Base-by-base conservation (phyloP, 331 rosid species). In the Quercus tomentella region DNA sequence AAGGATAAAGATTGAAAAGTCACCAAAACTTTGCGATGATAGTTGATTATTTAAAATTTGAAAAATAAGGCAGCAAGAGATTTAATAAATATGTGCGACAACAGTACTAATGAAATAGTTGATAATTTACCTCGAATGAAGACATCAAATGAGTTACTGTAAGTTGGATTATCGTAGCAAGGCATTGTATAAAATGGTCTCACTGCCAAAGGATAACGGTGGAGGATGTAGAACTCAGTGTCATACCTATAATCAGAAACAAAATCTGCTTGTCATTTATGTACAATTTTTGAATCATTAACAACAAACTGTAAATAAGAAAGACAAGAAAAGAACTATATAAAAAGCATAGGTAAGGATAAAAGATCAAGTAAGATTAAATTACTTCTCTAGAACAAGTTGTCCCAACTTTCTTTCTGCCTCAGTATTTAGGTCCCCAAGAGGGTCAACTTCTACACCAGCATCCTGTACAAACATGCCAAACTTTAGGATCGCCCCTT, bases 161-260 rank as follows among this genome's bases (percentile, higher is more conserved):
- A 96, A 6, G 76, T 72, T 6, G 84, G 86, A 76, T 93, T 88
- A 74, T 96, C 99, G 20, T 80, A 74, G 91, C 97, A 91, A 78
- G 99, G 99, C 98, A 93, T 93, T 1, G 99, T 96, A 76, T 96
- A 96, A 82, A 96, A 96, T 49, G 99, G 98, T 83, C 99, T 87
- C 54, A 90, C 83, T 52, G 93, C 92, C 88, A 91, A 79, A 31
- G 99, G 99, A 73, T 93, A 96, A 30, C 97, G 93, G 49, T 96
- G 83, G 73, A 96, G 98, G 61, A 96, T 93, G 82, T 89, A 96
- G 84, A 96, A 96, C 83, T 96, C 99, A 0, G 97, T 96, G 73
- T 87, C 95, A 82, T 93, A 96, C 86, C 99, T 96, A 81, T 11
- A 4, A 63, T 31, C 11, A 49, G 16, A 26, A 70, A 28, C 35